These are phyloP conservation scores for Pseudopithomyces maydicus DNA, from an alignment of 2,329 filamentous ascomycete species.

Conservation along the genomic window DNA sequence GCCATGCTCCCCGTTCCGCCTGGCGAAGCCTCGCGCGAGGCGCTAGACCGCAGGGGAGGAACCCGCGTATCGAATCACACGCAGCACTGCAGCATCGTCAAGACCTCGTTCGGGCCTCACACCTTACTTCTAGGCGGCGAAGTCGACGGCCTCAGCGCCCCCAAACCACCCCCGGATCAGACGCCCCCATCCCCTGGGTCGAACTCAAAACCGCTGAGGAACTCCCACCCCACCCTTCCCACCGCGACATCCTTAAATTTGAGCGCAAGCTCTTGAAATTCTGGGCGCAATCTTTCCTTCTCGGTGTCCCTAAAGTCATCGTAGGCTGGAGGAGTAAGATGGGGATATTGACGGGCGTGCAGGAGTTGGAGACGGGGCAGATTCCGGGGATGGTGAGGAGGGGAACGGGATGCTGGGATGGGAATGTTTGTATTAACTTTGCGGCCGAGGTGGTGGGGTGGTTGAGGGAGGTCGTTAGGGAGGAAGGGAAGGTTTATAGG, in stretches of 20 bases:
- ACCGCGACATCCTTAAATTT: conserved; percentile 74
- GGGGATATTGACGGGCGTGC: conserved; percentile 72
- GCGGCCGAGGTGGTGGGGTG: conserved; percentile 77
- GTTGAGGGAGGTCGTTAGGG: conserved; percentile 65
- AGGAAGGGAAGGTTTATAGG: conserved; percentile 76
- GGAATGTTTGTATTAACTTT: conserved; percentile 93
- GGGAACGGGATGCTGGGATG: conserved; percentile 79
- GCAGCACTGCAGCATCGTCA: conserved; percentile 94
- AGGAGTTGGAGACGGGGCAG: conserved; percentile 78
- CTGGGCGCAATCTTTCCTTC: conserved; percentile 94
- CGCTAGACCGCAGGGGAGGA: conserved; percentile 76
- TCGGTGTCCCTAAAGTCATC: conserved; percentile 89
- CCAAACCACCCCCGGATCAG: conserved; percentile 20
- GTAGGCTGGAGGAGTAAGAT: conserved; percentile 81
- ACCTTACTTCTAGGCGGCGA: conserved; percentile 85
- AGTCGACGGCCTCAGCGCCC: conserved; percentile 72
- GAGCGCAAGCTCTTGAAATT: conserved; percentile 92
- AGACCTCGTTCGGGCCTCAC: conserved; percentile 80
- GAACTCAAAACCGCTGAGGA: conserved; percentile 91
- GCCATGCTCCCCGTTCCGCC: conserved; percentile 77
- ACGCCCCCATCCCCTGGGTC: conserved; percentile 76
- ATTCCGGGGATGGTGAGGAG: conserved; percentile 79
- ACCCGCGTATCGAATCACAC: conserved; percentile 83
- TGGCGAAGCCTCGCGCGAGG: conserved; percentile 76
- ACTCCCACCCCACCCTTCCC: conserved; percentile 56